A percentile compares a stretch with the other conserved stretches of the same genome.
Conservation (phyloP, 148 eudicot species). For the Cornus florida region DNA sequence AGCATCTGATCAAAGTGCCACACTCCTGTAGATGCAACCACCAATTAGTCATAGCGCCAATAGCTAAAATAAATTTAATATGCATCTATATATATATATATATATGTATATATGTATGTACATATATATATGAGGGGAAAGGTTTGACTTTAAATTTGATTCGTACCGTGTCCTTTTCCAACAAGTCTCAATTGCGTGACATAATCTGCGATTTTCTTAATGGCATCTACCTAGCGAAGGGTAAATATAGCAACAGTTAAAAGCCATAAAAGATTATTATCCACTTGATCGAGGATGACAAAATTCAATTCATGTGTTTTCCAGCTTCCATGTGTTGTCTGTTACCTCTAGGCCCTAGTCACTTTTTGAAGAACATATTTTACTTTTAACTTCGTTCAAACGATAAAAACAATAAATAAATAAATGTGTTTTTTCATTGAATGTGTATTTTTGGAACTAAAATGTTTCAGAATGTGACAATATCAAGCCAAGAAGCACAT, state of each 20-base stretch:
- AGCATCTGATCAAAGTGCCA: constrained; percentile 93
- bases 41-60: background rate
- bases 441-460: background rate
- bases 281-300: background rate
- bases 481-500: background rate
- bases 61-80: background rate
- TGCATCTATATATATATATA: background rate
- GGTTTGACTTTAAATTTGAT: background rate
- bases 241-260: background rate
- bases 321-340: no score
- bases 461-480: background rate
- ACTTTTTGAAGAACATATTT: background rate
- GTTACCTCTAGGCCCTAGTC: no score
- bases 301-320: background rate
- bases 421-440: background rate
- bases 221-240: constrained; percentile 66
- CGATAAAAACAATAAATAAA: no score
- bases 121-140: background rate
- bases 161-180: constrained; percentile 90
- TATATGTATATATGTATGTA: no score
- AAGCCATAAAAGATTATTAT: no score
- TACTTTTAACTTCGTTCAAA: background rate
- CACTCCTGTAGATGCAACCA: constrained; percentile 55
- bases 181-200: constrained; percentile 75
- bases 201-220: constrained; percentile 80